A percentile compares a stretch with the other conserved stretches of the same genome.
These are phyloP conservation scores for Xylariaceae sp. DNA, from an alignment of 2,329 filamentous ascomycete genomes.

Conservation along the genomic window DNA sequence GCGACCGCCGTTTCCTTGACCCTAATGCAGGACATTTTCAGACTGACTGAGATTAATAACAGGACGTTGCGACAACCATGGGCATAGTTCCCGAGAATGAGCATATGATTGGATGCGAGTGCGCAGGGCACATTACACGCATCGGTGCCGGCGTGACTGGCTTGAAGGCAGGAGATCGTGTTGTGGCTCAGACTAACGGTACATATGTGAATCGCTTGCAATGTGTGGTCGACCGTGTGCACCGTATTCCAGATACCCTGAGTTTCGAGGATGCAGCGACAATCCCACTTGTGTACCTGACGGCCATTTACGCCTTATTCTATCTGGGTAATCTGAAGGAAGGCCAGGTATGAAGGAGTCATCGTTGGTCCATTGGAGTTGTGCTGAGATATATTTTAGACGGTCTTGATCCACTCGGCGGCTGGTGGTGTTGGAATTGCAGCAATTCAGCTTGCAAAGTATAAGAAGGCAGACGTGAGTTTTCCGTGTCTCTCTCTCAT, in stretches of 20 bases:
- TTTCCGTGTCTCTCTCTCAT: background rate
- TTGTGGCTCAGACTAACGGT: background rate
- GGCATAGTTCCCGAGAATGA: slow-evolving; percentile 33
- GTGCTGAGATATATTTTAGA: background rate
- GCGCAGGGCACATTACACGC: slow-evolving; percentile 10
- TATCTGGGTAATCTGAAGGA: slow-evolving; percentile 35
- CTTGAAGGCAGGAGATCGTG: slow-evolving; percentile 23
- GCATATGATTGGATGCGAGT: slow-evolving; percentile 33
- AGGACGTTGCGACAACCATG: slow-evolving; percentile 42
- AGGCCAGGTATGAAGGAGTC: slow-evolving; percentile 26
- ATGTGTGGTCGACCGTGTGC: background rate
- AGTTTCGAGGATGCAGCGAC: slow-evolving; percentile 43
- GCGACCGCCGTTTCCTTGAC: background rate
- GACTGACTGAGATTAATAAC: too few relatives aligned
- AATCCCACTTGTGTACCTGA: slow-evolving; percentile 41
- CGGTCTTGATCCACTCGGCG: slow-evolving; percentile 30
- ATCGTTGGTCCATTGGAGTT: background rate
- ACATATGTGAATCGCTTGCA: slow-evolving; percentile 30
- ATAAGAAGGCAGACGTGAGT: slow-evolving; percentile 16
- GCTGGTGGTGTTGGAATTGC: slow-evolving; percentile 26
- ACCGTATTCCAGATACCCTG: slow-evolving; percentile 42
- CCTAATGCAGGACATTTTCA: too few relatives aligned
- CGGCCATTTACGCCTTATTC: slow-evolving; percentile 40
- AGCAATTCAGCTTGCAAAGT: slow-evolving; percentile 15
- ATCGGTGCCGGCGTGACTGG: slow-evolving; percentile 14